Percentiles rank a stretch among this genome's conserved stretches.
Evolutionary conservation across 2,329 filamentous ascomycete genomes (phyloP).

Genomic region (Xylariaceae sp.): DNA sequence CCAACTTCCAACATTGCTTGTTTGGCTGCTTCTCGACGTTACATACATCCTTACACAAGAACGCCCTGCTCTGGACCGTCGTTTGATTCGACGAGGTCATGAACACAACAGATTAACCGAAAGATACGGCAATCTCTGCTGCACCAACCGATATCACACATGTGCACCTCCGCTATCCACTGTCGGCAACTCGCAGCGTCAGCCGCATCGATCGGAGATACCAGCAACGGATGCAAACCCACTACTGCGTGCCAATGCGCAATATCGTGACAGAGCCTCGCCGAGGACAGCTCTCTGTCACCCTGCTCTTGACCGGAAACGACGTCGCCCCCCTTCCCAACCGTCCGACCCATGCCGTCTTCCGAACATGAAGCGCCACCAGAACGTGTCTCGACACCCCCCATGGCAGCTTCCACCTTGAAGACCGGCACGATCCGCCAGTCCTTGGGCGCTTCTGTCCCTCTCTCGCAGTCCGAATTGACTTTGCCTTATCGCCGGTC

Average conservation of each 20-base stretch:
- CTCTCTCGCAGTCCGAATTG: conserved; percentile 47
- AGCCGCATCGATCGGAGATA: not conserved
- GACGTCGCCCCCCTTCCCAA: not conserved
- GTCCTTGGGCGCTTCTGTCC: conserved; percentile 42
- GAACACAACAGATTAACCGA: not conserved
- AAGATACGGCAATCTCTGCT: no score
- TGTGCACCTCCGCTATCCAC: not conserved
- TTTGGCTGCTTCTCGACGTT: not conserved
- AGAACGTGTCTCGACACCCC: conserved; percentile 65
- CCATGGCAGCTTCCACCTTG: conserved; percentile 56
- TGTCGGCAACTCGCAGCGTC: not conserved
- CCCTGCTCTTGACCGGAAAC: not conserved
- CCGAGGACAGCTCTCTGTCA: not conserved
- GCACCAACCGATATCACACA: not conserved
- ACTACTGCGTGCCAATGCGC: not conserved
- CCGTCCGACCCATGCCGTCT: conserved; percentile 24
- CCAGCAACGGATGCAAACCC: not conserved
- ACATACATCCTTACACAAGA: not conserved
- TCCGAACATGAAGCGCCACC: conserved; percentile 42
- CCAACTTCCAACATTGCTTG: conserved; percentile 2
- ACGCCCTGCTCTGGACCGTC: not conserved
- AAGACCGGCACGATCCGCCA: conserved; percentile 58
- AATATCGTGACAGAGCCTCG: not conserved
- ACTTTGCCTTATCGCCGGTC: conserved; percentile 49
- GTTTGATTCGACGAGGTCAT: not conserved